Conservation (phyloP, 208 protist genomes). For the Borovskyia barvae region DNA sequence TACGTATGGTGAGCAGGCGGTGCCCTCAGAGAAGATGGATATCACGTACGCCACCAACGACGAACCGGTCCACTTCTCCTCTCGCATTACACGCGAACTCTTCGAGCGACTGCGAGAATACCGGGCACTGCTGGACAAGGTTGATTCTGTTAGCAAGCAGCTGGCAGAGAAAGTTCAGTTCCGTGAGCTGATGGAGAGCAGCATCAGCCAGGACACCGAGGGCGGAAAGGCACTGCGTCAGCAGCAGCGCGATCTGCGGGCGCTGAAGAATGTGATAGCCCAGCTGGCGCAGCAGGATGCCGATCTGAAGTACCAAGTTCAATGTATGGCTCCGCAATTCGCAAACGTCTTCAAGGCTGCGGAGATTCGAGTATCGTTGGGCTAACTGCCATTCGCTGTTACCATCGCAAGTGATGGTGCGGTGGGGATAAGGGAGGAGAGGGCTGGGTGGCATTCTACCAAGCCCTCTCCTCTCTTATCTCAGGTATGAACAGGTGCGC, state of each 20-base stretch:
- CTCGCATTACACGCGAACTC: conserved; percentile 31
- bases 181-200: conserved; percentile 8
- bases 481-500: too few species aligned
- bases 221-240: conserved; percentile 10
- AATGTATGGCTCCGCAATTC: conserved; percentile 35
- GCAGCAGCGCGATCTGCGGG: conserved; percentile 6
- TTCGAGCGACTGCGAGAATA: conserved; percentile 46
- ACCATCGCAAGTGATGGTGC: too few species aligned
- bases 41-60: conserved; percentile 57
- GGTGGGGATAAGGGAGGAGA: too few species aligned
- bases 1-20: conserved; percentile 32
- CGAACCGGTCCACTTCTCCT: conserved; percentile 27
- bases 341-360: conserved; percentile 59
- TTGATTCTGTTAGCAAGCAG: conserved; percentile 2
- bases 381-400: too few species aligned
- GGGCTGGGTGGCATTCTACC: too few species aligned
- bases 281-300: conserved; percentile 25
- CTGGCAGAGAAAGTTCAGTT: neutral
- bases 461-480: too few species aligned
- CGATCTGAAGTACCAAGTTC: conserved; percentile 38
- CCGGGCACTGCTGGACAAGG: conserved; percentile 25
- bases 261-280: conserved; percentile 4
- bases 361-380: conserved; percentile 45
- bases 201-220: conserved; percentile 1
- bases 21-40: neutral